Evolutionary conservation across 2,329 filamentous ascomycete species (phyloP).

Genomic region (Talaromyces atroroseus): DNA sequence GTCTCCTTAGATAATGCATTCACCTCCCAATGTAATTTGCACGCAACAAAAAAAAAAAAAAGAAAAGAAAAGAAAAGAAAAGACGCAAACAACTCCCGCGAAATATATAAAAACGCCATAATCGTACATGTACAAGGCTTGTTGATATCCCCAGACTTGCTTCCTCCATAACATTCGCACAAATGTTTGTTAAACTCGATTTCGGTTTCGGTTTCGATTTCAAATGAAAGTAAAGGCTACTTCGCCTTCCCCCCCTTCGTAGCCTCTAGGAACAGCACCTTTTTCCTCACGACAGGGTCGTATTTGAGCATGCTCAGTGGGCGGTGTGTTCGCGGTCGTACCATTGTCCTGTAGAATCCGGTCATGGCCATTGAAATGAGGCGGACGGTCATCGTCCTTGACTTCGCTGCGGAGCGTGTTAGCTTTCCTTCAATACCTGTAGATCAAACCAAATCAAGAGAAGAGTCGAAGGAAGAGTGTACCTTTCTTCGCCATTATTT

Average conservation of each 20-base stretch:
- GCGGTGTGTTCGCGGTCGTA: conserved; percentile 70
- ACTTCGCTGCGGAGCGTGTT: conserved; percentile 60
- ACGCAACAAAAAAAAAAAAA: too few relatives aligned
- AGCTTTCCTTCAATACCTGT: neutral
- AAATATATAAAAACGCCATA: neutral
- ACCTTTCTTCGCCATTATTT: conserved; percentile 15
- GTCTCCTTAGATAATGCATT: neutral
- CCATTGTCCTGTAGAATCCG: conserved; percentile 90
- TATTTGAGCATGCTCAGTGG: conserved; percentile 98
- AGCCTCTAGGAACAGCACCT: conserved; percentile 91
- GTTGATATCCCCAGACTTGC: neutral
- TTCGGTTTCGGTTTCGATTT: neutral
- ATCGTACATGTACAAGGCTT: neutral
- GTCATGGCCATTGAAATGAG: conserved; percentile 98
- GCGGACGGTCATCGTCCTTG: conserved; percentile 86
- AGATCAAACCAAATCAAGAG: neutral
- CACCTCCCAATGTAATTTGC: neutral
- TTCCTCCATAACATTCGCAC: neutral
- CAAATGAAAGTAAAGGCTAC: conserved; percentile 19
- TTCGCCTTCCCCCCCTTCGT: conserved; percentile 65
- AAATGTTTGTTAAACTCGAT: neutral
- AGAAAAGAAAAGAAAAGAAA: too few relatives aligned
- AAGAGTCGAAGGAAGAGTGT: neutral
- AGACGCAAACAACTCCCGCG: neutral
- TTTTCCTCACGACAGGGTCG: conserved; percentile 92